Percentiles rank a stretch among this genome's conserved stretches.
These are phyloP conservation scores for Aureobasidium sp. DNA, from an alignment of 2,329 filamentous ascomycete genomes.

Conservation along the genomic window DNA sequence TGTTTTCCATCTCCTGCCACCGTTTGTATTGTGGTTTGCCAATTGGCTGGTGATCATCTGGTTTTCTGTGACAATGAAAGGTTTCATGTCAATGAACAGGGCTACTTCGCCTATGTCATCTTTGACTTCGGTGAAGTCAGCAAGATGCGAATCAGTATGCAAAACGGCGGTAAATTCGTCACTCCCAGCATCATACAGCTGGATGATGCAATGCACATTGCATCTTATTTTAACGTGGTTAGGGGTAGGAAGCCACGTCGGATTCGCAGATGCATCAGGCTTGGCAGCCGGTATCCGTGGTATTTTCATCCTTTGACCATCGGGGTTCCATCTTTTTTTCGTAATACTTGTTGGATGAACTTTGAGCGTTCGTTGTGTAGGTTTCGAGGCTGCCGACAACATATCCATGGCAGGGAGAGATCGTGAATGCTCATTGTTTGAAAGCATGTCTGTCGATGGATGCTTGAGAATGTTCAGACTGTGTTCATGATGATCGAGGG, in stretches of 20 bases:
- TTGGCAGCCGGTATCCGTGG: background rate
- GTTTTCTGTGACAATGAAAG: conserved; percentile 15
- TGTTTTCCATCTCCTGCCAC: conserved; percentile 13
- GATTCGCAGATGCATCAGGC: background rate
- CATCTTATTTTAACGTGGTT: background rate
- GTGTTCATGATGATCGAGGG: conserved; percentile 22
- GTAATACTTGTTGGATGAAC: background rate
- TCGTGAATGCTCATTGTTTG: conserved; percentile 19
- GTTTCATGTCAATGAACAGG: conserved; percentile 20
- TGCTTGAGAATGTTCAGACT: conserved; percentile 5
- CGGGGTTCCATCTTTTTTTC: background rate
- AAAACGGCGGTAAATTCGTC: background rate
- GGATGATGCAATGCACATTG: background rate
- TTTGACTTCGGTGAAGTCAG: conserved; percentile 13
- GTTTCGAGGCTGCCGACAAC: conserved; percentile 18
- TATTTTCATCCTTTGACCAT: background rate
- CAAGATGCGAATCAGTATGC: background rate
- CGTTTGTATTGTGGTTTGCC: conserved; percentile 17
- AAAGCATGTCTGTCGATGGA: conserved; percentile 1
- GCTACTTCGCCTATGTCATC: conserved; percentile 15
- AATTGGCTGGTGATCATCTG: conserved; percentile 13
- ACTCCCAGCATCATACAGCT: background rate
- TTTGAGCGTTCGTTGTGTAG: background rate
- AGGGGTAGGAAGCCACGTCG: conserved; percentile 1
- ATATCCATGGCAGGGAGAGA: conserved; percentile 23